phyloP scores from a whole-genome alignment of 805 yeast species.

The Cephaloascus fragrans region DNA sequence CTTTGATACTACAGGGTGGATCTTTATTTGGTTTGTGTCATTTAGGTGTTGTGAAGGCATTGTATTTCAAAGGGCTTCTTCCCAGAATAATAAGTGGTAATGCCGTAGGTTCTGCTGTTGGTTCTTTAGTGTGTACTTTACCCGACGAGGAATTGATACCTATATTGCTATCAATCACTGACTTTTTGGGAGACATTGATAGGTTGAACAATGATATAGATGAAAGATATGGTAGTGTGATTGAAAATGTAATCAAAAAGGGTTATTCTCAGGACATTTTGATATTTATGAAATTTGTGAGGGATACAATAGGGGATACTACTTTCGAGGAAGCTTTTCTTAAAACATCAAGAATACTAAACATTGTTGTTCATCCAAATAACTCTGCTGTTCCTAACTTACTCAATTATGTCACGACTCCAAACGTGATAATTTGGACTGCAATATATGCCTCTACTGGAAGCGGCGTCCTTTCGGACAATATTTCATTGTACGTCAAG shows the following conservation, averaged over 20 bases:
- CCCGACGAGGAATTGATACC: constrained; percentile 55
- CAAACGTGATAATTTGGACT: constrained; percentile 82
- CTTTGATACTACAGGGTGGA: constrained; percentile 89
- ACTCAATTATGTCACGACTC: constrained; percentile 84
- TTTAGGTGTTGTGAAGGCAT: constrained; percentile 80
- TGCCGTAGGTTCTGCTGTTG: constrained; percentile 91
- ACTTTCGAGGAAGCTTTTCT: constrained; percentile 92
- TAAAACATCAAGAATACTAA: constrained; percentile 68
- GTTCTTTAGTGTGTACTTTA: constrained; percentile 71
- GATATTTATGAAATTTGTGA: constrained; percentile 68
- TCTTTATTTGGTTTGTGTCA: constrained; percentile 91
- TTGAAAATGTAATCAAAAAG: constrained; percentile 65
- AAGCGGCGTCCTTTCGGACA: constrained; percentile 51
- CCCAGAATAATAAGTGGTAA: constrained; percentile 88
- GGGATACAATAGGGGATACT: constrained; percentile 64
- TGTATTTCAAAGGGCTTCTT: constrained; percentile 62
- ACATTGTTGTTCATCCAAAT: constrained; percentile 79
- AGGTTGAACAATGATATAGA: constrained; percentile 42
- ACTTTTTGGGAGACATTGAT: constrained; percentile 23
- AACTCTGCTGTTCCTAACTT: constrained; percentile 60
- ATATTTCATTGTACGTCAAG: constrained; percentile 48
- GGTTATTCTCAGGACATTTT: constrained; percentile 85
- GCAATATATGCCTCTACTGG: constrained; percentile 86
- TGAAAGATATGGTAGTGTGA: constrained; percentile 55
- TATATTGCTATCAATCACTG: constrained; percentile 25